Conservation (phyloP, 352 stramenopile genomes). For the Globisporangium irregulare region DNA sequence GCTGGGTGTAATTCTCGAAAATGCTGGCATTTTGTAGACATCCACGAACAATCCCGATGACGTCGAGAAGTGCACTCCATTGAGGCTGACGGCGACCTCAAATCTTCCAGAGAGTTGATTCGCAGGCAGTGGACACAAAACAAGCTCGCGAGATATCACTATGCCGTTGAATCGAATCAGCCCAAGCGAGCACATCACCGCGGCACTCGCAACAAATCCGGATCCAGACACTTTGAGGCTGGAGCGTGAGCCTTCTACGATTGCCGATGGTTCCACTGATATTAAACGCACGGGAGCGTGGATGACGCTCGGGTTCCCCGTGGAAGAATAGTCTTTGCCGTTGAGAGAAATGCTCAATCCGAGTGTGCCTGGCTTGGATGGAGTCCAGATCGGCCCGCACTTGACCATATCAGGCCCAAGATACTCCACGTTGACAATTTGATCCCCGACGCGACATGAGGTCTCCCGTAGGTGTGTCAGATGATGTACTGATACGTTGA, state of each 20-base stretch:
- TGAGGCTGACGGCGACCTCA: conserved; percentile 29
- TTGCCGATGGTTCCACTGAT: conserved; percentile 19
- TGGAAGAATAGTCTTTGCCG: conserved; percentile 31
- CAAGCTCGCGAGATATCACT: conserved; percentile 9
- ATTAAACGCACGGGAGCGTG: conserved; percentile 22
- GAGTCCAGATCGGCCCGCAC: conserved; percentile 8
- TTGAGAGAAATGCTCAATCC: conserved; percentile 34
- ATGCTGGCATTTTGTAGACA: conserved; percentile 27
- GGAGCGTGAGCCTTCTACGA: conserved; percentile 18
- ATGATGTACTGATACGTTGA: conserved; percentile 1
- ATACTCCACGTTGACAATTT: conserved; percentile 3
- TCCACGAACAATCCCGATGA: conserved; percentile 6
- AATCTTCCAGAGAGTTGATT: conserved; percentile 16
- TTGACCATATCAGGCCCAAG: conserved; percentile 5
- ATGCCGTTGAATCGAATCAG: conserved; percentile 10
- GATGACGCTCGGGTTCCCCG: conserved; percentile 15
- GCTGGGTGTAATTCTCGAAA: conserved; percentile 9
- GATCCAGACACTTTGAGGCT: conserved; percentile 22
- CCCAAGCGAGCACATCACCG: conserved; percentile 19
- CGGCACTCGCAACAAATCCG: conserved; percentile 21
- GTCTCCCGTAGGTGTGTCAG: conserved; percentile 3
- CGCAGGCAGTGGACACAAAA: conserved; percentile 23
- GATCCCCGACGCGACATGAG: neutral
- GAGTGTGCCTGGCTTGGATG: neutral
- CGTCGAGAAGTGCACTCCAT: conserved; percentile 28